Evolutionary conservation across 1,284 basidiomycete genomes (phyloP).

Genomic region (Ustilago trichophora): DNA sequence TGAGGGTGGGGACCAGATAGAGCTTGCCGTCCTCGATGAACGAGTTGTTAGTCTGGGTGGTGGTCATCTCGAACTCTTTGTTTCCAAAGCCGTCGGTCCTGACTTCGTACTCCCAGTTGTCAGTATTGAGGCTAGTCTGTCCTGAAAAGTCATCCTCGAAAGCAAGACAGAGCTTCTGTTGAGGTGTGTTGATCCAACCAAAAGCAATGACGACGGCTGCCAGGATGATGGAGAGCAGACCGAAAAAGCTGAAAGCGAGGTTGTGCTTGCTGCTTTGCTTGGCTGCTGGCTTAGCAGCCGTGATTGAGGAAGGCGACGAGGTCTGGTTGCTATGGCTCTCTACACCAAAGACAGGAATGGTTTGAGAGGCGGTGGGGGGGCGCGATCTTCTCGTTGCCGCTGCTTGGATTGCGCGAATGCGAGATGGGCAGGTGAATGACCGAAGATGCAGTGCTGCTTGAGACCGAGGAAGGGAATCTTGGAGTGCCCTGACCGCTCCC

Average conservation of each 20-base stretch:
- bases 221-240: slow-evolving; percentile 18
- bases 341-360: slow-evolving; percentile 6
- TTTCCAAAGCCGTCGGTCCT: slow-evolving; percentile 87
- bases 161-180: slow-evolving; percentile 24
- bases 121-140: slow-evolving; percentile 17
- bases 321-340: not conserved
- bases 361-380: slow-evolving; percentile 1
- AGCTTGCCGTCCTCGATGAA: slow-evolving; percentile 79
- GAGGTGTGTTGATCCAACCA: slow-evolving; percentile 31
- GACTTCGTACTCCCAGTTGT: slow-evolving; percentile 77
- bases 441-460: slow-evolving; percentile 22
- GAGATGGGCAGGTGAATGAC: slow-evolving; percentile 15
- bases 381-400: slow-evolving; percentile 12
- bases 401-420: slow-evolving; percentile 7
- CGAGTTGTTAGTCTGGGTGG: slow-evolving; percentile 78
- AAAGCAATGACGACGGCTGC: slow-evolving; percentile 27
- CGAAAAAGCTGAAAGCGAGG: slow-evolving; percentile 29
- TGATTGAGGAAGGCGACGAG: slow-evolving; percentile 11
- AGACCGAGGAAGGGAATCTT: slow-evolving; percentile 7
- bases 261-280: slow-evolving; percentile 21
- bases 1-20: slow-evolving; percentile 85
- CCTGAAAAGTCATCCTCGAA: slow-evolving; percentile 25
- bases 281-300: slow-evolving; percentile 3
- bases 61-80: slow-evolving; percentile 87
- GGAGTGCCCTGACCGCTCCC: slow-evolving; percentile 3